These are phyloP conservation scores for Cryphonectria naterciae DNA, from an alignment of 2,329 filamentous ascomycete genomes.

Conservation along the genomic window DNA sequence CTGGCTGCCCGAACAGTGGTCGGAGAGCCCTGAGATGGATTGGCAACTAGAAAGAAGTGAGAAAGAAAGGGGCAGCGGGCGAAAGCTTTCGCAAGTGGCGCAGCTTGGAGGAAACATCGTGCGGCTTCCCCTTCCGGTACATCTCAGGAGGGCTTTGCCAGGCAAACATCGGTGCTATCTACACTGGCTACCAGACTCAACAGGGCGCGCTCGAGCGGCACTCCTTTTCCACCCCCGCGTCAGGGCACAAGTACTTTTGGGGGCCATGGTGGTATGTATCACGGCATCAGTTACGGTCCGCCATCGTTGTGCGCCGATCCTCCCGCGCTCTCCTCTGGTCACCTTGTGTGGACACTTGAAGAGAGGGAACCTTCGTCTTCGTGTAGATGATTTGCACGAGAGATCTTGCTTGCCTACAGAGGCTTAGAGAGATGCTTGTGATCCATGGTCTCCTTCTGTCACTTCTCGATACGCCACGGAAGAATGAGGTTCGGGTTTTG, in stretches of 20 bases:
- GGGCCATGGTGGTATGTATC: neutral
- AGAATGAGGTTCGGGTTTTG: neutral
- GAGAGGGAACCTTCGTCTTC: neutral
- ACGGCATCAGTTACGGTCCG: constrained; percentile 11
- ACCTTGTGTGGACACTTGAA: neutral
- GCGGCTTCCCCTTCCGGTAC: no score
- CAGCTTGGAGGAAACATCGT: neutral
- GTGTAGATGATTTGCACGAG: neutral
- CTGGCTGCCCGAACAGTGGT: neutral
- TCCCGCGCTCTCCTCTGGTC: neutral
- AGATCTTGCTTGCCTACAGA: neutral
- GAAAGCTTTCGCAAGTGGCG: neutral
- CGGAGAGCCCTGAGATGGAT: neutral
- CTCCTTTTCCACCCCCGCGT: neutral
- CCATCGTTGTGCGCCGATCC: constrained; percentile 1
- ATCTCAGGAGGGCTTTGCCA: neutral
- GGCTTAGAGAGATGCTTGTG: neutral
- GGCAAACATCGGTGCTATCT: neutral
- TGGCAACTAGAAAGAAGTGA: neutral
- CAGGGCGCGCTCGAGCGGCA: neutral
- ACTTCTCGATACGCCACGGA: neutral
- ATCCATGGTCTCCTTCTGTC: neutral
- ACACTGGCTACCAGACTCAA: neutral
- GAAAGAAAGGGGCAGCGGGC: neutral
- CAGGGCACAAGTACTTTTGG: neutral